phyloP scores from a whole-genome alignment of 306 rosid species.

The Sindora glabra region DNA sequence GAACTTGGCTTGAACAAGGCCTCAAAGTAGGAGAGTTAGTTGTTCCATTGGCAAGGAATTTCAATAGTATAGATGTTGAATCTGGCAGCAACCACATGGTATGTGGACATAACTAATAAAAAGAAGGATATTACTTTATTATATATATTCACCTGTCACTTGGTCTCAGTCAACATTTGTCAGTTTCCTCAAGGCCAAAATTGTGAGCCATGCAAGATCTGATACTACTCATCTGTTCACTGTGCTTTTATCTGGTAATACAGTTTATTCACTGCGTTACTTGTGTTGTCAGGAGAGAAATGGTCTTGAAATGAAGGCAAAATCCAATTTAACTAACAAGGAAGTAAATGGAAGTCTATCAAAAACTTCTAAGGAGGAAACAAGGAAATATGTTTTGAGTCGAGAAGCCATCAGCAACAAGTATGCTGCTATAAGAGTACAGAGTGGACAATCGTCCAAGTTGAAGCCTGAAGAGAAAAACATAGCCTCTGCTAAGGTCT shows the following conservation, averaged over 20 bases:
- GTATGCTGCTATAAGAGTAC: constrained; percentile 71
- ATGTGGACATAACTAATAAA: constrained; percentile 13
- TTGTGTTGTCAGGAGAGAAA: constrained; percentile 56
- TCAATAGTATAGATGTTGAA: constrained; percentile 56
- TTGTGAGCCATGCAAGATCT: no score
- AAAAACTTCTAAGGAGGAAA: no score
- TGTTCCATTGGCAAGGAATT: constrained; percentile 83
- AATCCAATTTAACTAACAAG: constrained; percentile 23
- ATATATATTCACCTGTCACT: neutral
- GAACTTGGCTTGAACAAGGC: constrained; percentile 88
- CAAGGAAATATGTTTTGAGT: constrained; percentile 54
- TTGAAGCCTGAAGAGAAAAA: constrained; percentile 46
- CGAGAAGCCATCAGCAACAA: constrained; percentile 81
- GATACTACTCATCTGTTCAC: no score
- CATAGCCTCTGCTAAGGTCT: constrained; percentile 54
- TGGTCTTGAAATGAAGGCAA: constrained; percentile 57
- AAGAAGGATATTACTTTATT: constrained; percentile 1
- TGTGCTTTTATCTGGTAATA: no score
- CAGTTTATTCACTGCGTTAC: no score
- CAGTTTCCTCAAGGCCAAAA: neutral
- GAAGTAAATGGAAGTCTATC: constrained; percentile 31
- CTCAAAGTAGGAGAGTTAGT: constrained; percentile 80
- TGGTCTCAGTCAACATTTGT: neutral
- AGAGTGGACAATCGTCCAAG: constrained; percentile 45
- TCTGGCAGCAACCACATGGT: constrained; percentile 50